Conservation (phyloP, 140 eudicot genomes). For the Senecio squalidus region DNA sequence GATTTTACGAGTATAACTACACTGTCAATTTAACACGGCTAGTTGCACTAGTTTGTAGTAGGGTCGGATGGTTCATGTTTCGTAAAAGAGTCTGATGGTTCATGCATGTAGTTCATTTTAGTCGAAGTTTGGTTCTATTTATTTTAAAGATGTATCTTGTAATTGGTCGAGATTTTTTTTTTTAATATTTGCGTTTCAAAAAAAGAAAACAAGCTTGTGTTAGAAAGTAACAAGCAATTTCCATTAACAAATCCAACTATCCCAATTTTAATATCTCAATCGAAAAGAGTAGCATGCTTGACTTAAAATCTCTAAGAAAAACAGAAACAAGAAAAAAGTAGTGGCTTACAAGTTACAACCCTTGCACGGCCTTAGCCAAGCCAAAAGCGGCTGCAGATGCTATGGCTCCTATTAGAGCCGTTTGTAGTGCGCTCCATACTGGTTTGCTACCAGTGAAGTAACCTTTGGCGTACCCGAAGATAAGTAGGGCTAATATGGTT, state of each 20-base stretch:
- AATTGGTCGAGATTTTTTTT: no score
- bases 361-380: conserved; percentile 81
- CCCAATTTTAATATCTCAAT: neutral
- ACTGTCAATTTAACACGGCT: no score
- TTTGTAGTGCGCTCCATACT: conserved; percentile 61
- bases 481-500: conserved; percentile 62
- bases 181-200: no score
- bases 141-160: no score
- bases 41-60: no score
- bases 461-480: conserved; percentile 86
- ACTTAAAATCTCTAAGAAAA: neutral
- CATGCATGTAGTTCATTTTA: no score
- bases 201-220: neutral
- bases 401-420: conserved; percentile 82
- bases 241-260: neutral
- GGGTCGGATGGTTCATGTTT: no score
- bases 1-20: no score
- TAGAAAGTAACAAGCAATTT: neutral
- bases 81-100: no score
- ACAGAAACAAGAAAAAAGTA: conserved; percentile 5
- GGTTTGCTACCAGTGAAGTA: conserved; percentile 73
- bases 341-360: conserved; percentile 21
- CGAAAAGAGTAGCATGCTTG: neutral
- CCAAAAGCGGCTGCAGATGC: conserved; percentile 98
- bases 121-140: no score